Evolutionary conservation across 2,329 filamentous ascomycete species (phyloP), one percentile per base, ranked within the genome.

Genomic region (Claviceps africana): DNA sequence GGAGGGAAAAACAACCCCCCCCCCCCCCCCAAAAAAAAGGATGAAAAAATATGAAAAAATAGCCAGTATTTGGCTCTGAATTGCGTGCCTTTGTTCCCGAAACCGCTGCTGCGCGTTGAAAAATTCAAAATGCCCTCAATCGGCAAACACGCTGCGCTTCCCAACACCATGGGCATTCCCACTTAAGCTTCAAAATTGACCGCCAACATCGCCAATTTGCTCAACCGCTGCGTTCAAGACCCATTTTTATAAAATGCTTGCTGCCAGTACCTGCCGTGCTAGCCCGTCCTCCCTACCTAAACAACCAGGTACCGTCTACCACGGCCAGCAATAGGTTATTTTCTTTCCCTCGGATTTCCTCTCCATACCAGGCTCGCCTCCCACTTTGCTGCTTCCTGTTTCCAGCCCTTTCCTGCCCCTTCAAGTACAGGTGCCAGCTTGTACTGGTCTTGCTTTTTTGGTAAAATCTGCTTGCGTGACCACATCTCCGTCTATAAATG

Each of bases 351-450:
- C 35, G 35, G 28, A 9, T 21, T 22, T 11, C 25, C 13, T 10
- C 58, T 56, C 58, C 55, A 56, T 56, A 55, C 57, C 56, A 52
- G 54, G 53, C 48, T 50, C 55, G 50, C 35, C 56, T 61, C 53
- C 51, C 56, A 50, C 53, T 51, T 52, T 56, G 56, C 48, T 17
- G 33, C 44, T n/a, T n/a, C n/a, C n/a, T n/a, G n/a, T n/a, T n/a
- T n/a, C n/a, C n/a, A n/a, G n/a, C n/a, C n/a, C n/a, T n/a, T n/a
- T n/a, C n/a, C n/a, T n/a, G n/a, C 40, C 42, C 52, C 43, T 52
- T 52, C 25, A 51, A 52, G 2, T 45, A 3, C 46, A 54, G 47
- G 50, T 31, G 25, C 19, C 39, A 48, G 55, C 48, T 55, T 54
- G 52, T 56, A 54, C 52, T 54, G 43, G 49, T 55, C 46, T 50